A percentile compares a stretch with the other conserved stretches of the same genome.
phyloP scores from a whole-genome alignment of 2,329 filamentous ascomycete species.

The Cordyceps pruinosa region DNA sequence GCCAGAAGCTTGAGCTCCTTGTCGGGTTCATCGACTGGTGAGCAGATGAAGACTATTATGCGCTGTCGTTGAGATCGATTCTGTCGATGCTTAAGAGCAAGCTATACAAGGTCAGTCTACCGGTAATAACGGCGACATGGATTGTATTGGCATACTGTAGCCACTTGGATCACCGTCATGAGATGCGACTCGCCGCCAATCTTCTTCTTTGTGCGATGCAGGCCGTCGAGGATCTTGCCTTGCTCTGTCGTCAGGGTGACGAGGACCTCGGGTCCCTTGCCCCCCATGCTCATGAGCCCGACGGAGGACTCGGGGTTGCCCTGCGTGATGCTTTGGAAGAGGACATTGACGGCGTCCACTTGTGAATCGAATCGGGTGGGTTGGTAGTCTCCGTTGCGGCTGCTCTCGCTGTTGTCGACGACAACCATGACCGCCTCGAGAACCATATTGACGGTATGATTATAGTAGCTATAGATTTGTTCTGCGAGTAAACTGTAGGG shows the following conservation, averaged over 20 bases:
- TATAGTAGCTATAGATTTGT: slow-evolving; percentile 10
- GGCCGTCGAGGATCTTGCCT: slow-evolving; percentile 86
- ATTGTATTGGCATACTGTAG: slow-evolving; percentile 59
- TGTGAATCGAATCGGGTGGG: slow-evolving; percentile 95
- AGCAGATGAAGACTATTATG: slow-evolving; percentile 96
- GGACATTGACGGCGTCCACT: slow-evolving; percentile 86
- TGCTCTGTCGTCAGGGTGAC: slow-evolving; percentile 95
- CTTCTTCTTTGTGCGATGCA: slow-evolving; percentile 84
- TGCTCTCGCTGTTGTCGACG: slow-evolving; percentile 98
- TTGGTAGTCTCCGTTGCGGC: slow-evolving; percentile 88
- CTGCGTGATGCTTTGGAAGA: slow-evolving; percentile 93
- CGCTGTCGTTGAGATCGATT: slow-evolving; percentile 96
- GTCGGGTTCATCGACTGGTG: slow-evolving; percentile 81
- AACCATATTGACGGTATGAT: slow-evolving; percentile 67
- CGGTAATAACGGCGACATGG: slow-evolving; percentile 26
- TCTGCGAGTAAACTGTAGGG: neutral
- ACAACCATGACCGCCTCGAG: slow-evolving; percentile 99
- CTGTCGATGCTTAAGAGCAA: slow-evolving; percentile 94
- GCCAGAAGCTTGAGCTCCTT: slow-evolving; percentile 83
- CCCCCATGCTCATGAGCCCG: slow-evolving; percentile 97
- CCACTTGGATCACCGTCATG: slow-evolving; percentile 90
- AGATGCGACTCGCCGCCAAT: slow-evolving; percentile 85
- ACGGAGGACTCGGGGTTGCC: slow-evolving; percentile 96
- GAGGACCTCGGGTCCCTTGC: slow-evolving; percentile 92
- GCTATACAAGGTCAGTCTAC: slow-evolving; percentile 68